These are phyloP conservation scores for Kurtzmaniella quercitrusa DNA, from an alignment of 1,139 yeast genomes.

Conservation along the genomic window DNA sequence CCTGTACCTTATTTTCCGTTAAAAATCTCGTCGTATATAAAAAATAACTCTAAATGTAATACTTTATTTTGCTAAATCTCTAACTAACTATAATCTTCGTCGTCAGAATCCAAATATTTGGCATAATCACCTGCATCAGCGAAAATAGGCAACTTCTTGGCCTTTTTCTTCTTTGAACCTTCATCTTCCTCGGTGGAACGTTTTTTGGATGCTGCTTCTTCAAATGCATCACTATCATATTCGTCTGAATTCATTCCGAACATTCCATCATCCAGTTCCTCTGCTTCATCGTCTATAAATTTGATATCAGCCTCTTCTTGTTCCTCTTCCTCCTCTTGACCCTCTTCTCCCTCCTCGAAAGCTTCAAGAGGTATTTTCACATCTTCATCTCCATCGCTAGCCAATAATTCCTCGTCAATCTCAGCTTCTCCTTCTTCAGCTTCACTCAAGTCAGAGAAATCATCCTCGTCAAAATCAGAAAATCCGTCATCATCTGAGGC, in stretches of 20 bases:
- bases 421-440: constrained; percentile 26
- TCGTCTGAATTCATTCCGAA: constrained; percentile 36
- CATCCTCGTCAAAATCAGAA: constrained; percentile 48
- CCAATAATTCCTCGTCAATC: constrained; percentile 14
- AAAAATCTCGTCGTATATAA: no score
- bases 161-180: constrained; percentile 44
- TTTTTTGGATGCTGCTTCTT: constrained; percentile 16
- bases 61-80: neutral
- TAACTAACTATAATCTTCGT: constrained; percentile 35
- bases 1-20: no score
- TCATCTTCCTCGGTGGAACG: constrained; percentile 16
- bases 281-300: constrained; percentile 11
- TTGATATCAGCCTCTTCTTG: constrained; percentile 9
- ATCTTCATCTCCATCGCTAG: neutral
- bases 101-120: constrained; percentile 63
- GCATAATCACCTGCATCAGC: constrained; percentile 92
- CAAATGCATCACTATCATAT: constrained; percentile 30
- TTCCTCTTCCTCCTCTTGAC: constrained; percentile 9
- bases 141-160: constrained; percentile 73
- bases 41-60: neutral
- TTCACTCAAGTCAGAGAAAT: constrained; percentile 28
- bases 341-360: constrained; percentile 14
- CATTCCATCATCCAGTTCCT: constrained; percentile 18
- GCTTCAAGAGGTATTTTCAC: constrained; percentile 18
- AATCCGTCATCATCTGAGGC: constrained; percentile 44